Evolutionary conservation across 306 rosid species (phyloP).

Genomic region (Glycine latifolia): DNA sequence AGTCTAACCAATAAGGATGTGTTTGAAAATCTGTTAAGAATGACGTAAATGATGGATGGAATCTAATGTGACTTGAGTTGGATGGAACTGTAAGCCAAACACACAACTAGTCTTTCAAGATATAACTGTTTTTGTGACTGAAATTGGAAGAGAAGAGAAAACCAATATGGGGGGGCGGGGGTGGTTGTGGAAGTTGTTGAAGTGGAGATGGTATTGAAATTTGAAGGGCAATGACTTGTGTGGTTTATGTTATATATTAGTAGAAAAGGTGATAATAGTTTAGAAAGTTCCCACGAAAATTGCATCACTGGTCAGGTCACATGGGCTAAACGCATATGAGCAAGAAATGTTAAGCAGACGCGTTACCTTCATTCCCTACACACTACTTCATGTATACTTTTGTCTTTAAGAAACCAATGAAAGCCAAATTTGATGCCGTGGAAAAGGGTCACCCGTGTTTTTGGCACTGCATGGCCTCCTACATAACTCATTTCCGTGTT

Average conservation of each 20-base stretch:
- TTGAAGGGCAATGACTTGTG: constrained; percentile 36
- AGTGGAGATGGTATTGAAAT: constrained; percentile 31
- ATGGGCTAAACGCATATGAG: constrained; percentile 60
- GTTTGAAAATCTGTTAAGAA: neutral
- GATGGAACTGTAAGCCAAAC: neutral
- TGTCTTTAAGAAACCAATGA: constrained; percentile 52
- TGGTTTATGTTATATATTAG: constrained; percentile 31
- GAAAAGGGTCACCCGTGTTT: constrained; percentile 70
- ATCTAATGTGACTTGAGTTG: neutral
- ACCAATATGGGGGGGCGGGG: constrained; percentile 27
- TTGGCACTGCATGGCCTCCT: constrained; percentile 58
- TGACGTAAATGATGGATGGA: neutral
- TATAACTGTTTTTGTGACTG: constrained; percentile 29
- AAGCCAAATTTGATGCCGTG: constrained; percentile 71
- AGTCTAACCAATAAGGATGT: constrained; percentile 49
- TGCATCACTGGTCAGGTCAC: constrained; percentile 84
- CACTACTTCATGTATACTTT: constrained; percentile 50
- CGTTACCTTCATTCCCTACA: constrained; percentile 59
- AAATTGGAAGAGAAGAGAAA: constrained; percentile 36
- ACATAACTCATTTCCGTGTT: neutral
- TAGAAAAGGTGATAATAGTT: constrained; percentile 43
- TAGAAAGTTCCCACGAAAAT: constrained; percentile 61
- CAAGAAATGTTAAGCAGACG: constrained; percentile 40
- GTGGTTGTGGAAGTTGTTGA: constrained; percentile 23
- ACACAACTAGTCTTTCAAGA: neutral